Conservation (phyloP, 2,329 filamentous ascomycete species). For the Fusarium pseudoanthophilum region DNA sequence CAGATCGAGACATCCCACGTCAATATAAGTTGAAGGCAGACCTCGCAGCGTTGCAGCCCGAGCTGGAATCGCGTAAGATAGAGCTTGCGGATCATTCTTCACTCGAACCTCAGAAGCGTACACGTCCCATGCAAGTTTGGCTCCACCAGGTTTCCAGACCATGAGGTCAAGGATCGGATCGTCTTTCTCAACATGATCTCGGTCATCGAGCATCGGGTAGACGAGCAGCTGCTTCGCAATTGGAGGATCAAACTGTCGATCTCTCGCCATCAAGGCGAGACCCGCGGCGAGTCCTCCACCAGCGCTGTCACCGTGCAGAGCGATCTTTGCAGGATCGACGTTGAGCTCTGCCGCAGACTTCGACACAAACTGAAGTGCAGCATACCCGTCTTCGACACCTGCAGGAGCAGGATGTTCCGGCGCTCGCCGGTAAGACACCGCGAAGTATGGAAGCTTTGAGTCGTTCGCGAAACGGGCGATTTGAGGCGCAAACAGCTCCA, state of each 20-base stretch:
- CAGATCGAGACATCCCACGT: conserved; percentile 53
- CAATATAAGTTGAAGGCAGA: conserved; percentile 53
- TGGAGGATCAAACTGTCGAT: not conserved
- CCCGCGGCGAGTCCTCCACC: conserved; percentile 23
- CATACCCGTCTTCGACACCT: conserved; percentile 19
- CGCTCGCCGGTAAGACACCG: conserved; percentile 20
- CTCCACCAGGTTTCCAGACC: conserved; percentile 33
- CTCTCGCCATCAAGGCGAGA: conserved; percentile 10
- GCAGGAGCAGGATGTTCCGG: conserved; percentile 25
- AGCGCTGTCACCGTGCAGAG: conserved; percentile 21
- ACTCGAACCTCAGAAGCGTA: conserved; percentile 10
- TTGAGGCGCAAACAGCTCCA: conserved; percentile 12
- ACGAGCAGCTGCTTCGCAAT: conserved; percentile 19
- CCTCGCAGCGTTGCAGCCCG: conserved; percentile 38
- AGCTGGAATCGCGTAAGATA: conserved; percentile 41
- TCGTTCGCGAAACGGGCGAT: conserved; percentile 19
- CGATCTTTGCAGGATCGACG: conserved; percentile 16
- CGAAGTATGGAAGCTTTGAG: conserved; percentile 21
- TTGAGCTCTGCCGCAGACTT: conserved; percentile 3
- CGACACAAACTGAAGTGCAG: conserved; percentile 7
- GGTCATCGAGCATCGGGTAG: conserved; percentile 32
- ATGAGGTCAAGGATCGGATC: conserved; percentile 17
- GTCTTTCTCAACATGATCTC: not conserved
- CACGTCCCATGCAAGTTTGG: conserved; percentile 40
- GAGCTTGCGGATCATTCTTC: not conserved